Conservation (phyloP, 352 stramenopile species). For the Globisporangium takayamanum region DNA sequence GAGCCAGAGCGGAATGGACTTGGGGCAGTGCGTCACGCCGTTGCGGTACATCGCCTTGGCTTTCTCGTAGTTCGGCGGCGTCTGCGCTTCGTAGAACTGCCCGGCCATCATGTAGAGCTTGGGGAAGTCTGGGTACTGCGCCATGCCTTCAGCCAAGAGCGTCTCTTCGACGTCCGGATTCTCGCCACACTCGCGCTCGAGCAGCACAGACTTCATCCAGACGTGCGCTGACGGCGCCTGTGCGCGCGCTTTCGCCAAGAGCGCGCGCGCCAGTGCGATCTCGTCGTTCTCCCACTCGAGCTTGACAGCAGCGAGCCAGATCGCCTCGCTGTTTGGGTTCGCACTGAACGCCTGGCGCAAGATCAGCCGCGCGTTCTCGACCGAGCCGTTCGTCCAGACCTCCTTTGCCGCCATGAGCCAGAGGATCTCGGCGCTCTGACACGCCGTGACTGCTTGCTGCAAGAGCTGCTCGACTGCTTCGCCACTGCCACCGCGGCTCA, state of each 20-base stretch:
- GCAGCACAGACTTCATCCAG: slow-evolving; percentile 97
- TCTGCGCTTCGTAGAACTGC: slow-evolving; percentile 82
- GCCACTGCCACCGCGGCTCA: slow-evolving; percentile 72
- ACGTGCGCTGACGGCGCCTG: slow-evolving; percentile 89
- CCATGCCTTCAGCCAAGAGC: slow-evolving; percentile 89
- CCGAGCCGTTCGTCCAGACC: slow-evolving; percentile 92
- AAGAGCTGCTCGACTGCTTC: slow-evolving; percentile 87
- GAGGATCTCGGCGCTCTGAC: slow-evolving; percentile 94
- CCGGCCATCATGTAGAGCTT: slow-evolving; percentile 99
- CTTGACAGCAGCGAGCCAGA: slow-evolving; percentile 97
- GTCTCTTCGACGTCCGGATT: slow-evolving; percentile 59
- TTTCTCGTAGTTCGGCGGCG: slow-evolving; percentile 48
- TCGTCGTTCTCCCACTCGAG: slow-evolving; percentile 98
- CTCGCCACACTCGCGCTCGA: slow-evolving; percentile 89
- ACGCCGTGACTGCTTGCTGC: slow-evolving; percentile 89
- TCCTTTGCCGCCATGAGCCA: slow-evolving; percentile 98
- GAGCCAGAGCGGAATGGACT: slow-evolving; percentile 92
- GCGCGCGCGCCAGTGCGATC: slow-evolving; percentile 85
- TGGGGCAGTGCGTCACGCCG: slow-evolving; percentile 90
- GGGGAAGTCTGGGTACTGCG: slow-evolving; percentile 87
- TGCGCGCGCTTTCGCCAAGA: slow-evolving; percentile 71
- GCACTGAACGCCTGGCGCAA: slow-evolving; percentile 94
- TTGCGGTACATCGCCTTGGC: slow-evolving; percentile 91
- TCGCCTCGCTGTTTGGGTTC: slow-evolving; percentile 94
- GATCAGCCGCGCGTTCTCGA: slow-evolving; percentile 91